A percentile compares a stretch with the other conserved stretches of the same genome.
phyloP scores from a whole-genome alignment of 805 yeast species.

The Candida xiaguanensis region DNA sequence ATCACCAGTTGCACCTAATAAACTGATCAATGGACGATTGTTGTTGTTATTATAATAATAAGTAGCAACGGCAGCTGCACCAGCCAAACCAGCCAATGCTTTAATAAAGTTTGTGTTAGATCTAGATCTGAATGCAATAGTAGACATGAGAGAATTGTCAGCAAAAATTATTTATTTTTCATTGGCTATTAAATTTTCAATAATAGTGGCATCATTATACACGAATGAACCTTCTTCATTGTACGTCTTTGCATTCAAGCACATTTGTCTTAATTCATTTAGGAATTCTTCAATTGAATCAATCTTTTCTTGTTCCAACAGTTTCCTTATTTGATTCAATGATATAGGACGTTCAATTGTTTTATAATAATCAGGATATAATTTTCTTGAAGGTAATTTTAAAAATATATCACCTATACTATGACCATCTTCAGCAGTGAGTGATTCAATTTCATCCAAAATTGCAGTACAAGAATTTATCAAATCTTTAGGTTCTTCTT shows the following conservation, averaged over 20 bases:
- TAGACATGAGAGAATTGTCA: constrained; percentile 7
- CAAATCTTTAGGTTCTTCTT: constrained; percentile 21
- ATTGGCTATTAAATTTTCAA: constrained; percentile 32
- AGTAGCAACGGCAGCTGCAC: constrained; percentile 20
- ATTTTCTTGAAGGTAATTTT: constrained; percentile 64
- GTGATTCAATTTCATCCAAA: constrained; percentile 39
- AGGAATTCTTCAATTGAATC: constrained; percentile 44
- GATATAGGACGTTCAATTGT: constrained; percentile 61
- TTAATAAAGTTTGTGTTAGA: constrained; percentile 1
- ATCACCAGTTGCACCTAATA: constrained; percentile 21
- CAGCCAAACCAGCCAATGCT: constrained; percentile 18
- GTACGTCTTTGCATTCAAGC: constrained; percentile 66
- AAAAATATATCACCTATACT: constrained; percentile 45
- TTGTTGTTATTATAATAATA: constrained; percentile 15
- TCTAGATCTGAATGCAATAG: constrained; percentile 10
- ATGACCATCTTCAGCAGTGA: constrained; percentile 41
- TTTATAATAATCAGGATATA: constrained; percentile 83
- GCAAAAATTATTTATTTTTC: constrained; percentile 4
- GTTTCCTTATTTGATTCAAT: constrained; percentile 50
- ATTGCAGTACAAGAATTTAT: constrained; percentile 17
- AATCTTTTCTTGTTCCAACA: constrained; percentile 36
- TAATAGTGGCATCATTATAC: constrained; percentile 51
- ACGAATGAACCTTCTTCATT: constrained; percentile 70
- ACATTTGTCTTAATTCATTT: constrained; percentile 63
- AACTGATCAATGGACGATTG: constrained; percentile 6